Evolutionary conservation across 345 rosid genomes (phyloP).

Genomic region (Erodium maritimum): DNA sequence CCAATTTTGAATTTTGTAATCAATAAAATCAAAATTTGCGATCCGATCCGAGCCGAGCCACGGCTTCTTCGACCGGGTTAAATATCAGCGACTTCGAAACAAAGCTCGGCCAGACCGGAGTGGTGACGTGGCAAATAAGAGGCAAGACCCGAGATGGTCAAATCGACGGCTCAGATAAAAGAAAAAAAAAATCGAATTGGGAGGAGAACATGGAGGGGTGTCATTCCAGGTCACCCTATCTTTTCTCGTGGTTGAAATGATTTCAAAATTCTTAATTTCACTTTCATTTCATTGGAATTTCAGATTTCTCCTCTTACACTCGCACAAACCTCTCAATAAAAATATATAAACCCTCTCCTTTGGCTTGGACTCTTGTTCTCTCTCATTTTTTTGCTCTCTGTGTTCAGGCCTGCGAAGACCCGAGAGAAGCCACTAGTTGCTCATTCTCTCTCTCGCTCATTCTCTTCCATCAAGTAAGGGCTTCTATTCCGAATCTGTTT

Average conservation of each 20-base stretch:
- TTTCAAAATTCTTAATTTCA: slow-evolving; percentile 1
- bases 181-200: neutral
- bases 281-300: slow-evolving; percentile 17
- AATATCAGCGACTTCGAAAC: neutral
- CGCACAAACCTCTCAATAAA: neutral
- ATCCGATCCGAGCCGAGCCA: too few species aligned
- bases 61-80: too few species aligned
- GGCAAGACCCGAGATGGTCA: neutral
- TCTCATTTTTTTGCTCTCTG: neutral
- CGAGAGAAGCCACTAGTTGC: neutral
- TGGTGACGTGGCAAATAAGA: too few species aligned
- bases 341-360: neutral
- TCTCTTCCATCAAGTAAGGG: neutral
- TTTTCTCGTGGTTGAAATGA: slow-evolving; percentile 25
- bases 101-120: neutral
- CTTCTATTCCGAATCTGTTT: neutral
- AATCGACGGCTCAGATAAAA: neutral
- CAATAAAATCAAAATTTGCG: too few species aligned
- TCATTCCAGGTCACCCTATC: slow-evolving; percentile 20
- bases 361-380: neutral
- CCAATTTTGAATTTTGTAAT: too few species aligned
- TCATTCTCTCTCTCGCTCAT: neutral
- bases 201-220: slow-evolving; percentile 1
- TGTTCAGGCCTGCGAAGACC: neutral
- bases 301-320: slow-evolving; percentile 1